A percentile compares a stretch with the other conserved stretches of the same genome.
phyloP scores from a whole-genome alignment of 805 yeast species.

The Starmerella sirachaensis region DNA sequence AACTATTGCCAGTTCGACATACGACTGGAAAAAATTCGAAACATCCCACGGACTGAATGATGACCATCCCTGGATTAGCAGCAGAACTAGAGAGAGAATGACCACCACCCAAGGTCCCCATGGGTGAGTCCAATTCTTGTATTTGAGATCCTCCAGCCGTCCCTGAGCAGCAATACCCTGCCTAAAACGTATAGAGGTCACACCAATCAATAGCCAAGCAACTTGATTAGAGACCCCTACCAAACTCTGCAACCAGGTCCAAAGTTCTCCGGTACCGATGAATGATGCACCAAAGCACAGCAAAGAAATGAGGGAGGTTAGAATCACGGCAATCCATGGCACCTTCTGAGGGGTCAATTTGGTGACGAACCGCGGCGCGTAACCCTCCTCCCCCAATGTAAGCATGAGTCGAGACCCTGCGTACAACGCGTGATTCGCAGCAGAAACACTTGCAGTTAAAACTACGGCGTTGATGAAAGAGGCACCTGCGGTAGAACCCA shows the following conservation, averaged over 20 bases:
- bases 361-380: constrained; percentile 43
- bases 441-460: constrained; percentile 36
- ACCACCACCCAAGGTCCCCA: constrained; percentile 40
- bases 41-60: constrained; percentile 55
- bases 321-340: constrained; percentile 39
- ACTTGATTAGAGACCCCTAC: constrained; percentile 55
- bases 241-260: constrained; percentile 43
- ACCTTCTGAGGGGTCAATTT: constrained; percentile 38
- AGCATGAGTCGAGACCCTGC: constrained; percentile 54
- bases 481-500: constrained; percentile 36
- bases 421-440: constrained; percentile 54
- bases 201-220: constrained; percentile 49
- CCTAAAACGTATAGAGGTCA: constrained; percentile 45
- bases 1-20: constrained; percentile 50
- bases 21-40: constrained; percentile 51
- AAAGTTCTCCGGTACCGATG: constrained; percentile 41
- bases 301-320: constrained; percentile 45
- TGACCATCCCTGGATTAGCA: constrained; percentile 53
- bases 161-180: constrained; percentile 33
- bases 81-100: constrained; percentile 36
- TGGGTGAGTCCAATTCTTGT: constrained; percentile 42
- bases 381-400: constrained; percentile 46
- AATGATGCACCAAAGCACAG: constrained; percentile 48
- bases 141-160: constrained; percentile 34
- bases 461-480: too few relatives aligned